Conservation (phyloP, 805 yeast species). For the Naumovozyma castellii region DNA sequence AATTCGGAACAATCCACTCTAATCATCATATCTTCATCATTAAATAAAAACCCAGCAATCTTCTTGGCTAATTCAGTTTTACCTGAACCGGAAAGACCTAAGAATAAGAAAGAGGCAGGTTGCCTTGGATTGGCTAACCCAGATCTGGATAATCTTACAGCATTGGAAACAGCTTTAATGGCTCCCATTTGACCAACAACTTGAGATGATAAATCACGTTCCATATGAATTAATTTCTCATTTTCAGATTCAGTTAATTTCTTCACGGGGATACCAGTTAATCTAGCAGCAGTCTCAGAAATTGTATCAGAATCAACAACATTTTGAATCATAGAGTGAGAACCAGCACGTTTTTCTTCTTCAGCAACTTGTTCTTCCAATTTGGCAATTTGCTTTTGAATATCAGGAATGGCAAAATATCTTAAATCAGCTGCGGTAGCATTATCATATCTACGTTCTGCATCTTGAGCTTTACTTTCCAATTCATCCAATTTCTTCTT, state of each 20-base stretch:
- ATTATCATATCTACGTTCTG: constrained; percentile 93
- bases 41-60: constrained; percentile 89
- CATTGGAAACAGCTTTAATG: constrained; percentile 90
- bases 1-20: constrained; percentile 96
- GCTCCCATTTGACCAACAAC: constrained; percentile 97
- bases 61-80: constrained; percentile 97
- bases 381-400: constrained; percentile 62
- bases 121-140: constrained; percentile 95
- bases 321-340: constrained; percentile 67
- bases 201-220: constrained; percentile 63
- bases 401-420: constrained; percentile 94
- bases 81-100: constrained; percentile 96
- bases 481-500: constrained; percentile 38
- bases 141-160: constrained; percentile 84
- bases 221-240: constrained; percentile 89
- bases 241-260: constrained; percentile 94
- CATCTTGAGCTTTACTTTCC: constrained; percentile 73
- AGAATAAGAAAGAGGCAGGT: constrained; percentile 89
- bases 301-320: constrained; percentile 88
- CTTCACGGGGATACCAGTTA: constrained; percentile 94
- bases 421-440: constrained; percentile 92
- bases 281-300: constrained; percentile 93
- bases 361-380: constrained; percentile 72
- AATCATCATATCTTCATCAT: constrained; percentile 93
- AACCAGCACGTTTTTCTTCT: constrained; percentile 53